Percentiles rank a stretch among this genome's conserved stretches.
phyloP scores from a whole-genome alignment of 306 rosid species.

The Vigna unguiculata region DNA sequence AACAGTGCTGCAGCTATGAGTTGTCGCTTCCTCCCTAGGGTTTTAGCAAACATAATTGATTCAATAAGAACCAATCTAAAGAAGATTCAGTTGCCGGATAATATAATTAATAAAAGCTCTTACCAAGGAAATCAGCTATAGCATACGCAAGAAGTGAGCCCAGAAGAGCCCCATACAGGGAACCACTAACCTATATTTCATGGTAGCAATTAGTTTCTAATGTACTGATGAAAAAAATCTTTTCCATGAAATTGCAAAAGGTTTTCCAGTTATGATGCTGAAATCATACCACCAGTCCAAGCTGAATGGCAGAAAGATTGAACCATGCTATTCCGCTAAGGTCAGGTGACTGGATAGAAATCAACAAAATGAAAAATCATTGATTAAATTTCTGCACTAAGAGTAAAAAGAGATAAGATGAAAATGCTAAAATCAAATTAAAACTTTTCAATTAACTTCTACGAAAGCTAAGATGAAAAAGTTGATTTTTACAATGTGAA shows the following conservation, averaged over 20 bases:
- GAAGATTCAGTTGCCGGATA: conserved; percentile 37
- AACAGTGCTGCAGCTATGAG: conserved; percentile 73
- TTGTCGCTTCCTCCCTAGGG: conserved; percentile 81
- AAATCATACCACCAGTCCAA: conserved; percentile 90
- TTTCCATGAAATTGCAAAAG: conserved; percentile 25
- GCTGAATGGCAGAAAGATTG: conserved; percentile 81
- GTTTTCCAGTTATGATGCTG: conserved; percentile 24
- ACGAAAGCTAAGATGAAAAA: background rate
- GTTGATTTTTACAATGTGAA: background rate
- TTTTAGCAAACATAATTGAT: conserved; percentile 39
- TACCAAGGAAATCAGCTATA: conserved; percentile 93
- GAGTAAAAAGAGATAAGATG: background rate
- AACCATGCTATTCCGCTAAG: conserved; percentile 89
- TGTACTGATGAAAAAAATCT: conserved; percentile 22
- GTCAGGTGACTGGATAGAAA: conserved; percentile 77
- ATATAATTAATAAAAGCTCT: conserved; percentile 40
- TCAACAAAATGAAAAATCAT: conserved; percentile 28
- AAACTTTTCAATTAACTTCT: too few species aligned
- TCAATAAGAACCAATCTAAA: conserved; percentile 42
- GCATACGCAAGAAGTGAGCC: conserved; percentile 84
- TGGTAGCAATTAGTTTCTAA: conserved; percentile 25
- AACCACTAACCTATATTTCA: conserved; percentile 81
- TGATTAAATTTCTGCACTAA: conserved; percentile 7
- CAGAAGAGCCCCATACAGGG: conserved; percentile 94
- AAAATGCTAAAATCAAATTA: too few species aligned